These are phyloP conservation scores for Trichodelitschia bisporula DNA, from an alignment of 495 filamentous ascomycete genomes.

Conservation along the genomic window DNA sequence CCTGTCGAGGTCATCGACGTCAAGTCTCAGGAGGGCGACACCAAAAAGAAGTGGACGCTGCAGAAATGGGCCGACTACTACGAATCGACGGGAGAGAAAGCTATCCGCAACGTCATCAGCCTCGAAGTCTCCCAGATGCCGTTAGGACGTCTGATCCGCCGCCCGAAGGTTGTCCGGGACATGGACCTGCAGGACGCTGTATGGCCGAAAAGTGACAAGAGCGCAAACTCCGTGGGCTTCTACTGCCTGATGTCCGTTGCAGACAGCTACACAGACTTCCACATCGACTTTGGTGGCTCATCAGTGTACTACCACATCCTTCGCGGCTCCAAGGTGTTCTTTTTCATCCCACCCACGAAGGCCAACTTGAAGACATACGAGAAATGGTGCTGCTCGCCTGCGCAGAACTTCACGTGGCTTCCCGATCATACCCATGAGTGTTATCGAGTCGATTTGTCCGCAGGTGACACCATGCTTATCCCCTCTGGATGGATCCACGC, in stretches of 20 bases:
- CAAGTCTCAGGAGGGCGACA: conserved; percentile 40
- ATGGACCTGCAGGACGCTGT: conserved; percentile 48
- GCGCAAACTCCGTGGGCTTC: conserved; percentile 40
- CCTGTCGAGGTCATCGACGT: conserved; percentile 54
- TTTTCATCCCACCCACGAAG: conserved; percentile 53
- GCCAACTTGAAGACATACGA: conserved; percentile 56
- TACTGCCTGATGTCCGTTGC: conserved; percentile 61
- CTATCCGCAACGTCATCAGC: conserved; percentile 54
- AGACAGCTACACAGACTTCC: conserved; percentile 59
- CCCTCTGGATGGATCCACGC: conserved; percentile 65
- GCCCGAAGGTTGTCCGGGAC: conserved; percentile 46
- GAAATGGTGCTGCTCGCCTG: conserved; percentile 49
- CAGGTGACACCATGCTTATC: conserved; percentile 58
- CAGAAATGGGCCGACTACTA: conserved; percentile 54
- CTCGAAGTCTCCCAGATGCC: conserved; percentile 46
- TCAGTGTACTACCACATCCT: conserved; percentile 60
- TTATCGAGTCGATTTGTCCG: conserved; percentile 43
- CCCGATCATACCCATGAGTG: conserved; percentile 47
- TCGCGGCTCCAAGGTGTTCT: conserved; percentile 53
- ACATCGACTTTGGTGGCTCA: conserved; percentile 60
- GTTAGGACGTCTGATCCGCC: conserved; percentile 36
- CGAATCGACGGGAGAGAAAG: conserved; percentile 30
- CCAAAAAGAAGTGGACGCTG: conserved; percentile 46
- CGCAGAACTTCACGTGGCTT: conserved; percentile 46
- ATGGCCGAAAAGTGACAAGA: conserved; percentile 39